Evolutionary conservation across 371 early-diverging fungal species (phyloP).

Genomic region (Saksenaea vasiformis): DNA sequence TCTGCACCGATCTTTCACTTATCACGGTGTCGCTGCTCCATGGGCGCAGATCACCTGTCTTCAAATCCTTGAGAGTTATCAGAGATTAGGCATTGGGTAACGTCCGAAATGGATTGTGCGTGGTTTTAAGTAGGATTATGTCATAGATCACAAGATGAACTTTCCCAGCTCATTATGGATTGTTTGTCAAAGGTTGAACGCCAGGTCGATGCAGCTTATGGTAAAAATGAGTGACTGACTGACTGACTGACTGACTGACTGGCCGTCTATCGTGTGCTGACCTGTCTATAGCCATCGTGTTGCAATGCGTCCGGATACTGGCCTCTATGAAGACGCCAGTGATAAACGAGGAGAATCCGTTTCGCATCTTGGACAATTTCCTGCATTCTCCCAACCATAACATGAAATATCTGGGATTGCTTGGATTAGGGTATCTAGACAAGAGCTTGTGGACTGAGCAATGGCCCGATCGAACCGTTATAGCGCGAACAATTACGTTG

Average conservation of each 20-base stretch:
- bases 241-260: too few relatives aligned
- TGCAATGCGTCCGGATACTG: constrained; percentile 41
- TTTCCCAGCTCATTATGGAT: constrained; percentile 25
- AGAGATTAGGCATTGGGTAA: constrained; percentile 38
- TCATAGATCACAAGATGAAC: constrained; percentile 30
- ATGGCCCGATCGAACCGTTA: constrained; percentile 28
- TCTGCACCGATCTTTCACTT: constrained; percentile 38
- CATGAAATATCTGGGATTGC: constrained; percentile 48
- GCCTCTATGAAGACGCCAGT: constrained; percentile 26
- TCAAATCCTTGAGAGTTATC: constrained; percentile 30
- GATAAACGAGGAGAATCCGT: constrained; percentile 20
- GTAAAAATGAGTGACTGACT: too few relatives aligned
- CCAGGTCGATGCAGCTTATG: constrained; percentile 54
- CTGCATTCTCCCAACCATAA: constrained; percentile 42
- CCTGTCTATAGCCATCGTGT: constrained; percentile 33
- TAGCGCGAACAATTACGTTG: constrained; percentile 12
- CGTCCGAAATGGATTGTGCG: background rate
- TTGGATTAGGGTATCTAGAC: constrained; percentile 25
- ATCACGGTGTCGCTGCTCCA: constrained; percentile 58
- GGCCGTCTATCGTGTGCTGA: background rate
- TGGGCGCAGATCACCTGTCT: constrained; percentile 54
- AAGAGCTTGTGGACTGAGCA: constrained; percentile 32
- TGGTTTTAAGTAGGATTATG: background rate
- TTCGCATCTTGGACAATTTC: constrained; percentile 30
- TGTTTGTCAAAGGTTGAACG: constrained; percentile 33